phyloP scores from a whole-genome alignment of 2,329 filamentous ascomycete species.

The Fusarium sp. region DNA sequence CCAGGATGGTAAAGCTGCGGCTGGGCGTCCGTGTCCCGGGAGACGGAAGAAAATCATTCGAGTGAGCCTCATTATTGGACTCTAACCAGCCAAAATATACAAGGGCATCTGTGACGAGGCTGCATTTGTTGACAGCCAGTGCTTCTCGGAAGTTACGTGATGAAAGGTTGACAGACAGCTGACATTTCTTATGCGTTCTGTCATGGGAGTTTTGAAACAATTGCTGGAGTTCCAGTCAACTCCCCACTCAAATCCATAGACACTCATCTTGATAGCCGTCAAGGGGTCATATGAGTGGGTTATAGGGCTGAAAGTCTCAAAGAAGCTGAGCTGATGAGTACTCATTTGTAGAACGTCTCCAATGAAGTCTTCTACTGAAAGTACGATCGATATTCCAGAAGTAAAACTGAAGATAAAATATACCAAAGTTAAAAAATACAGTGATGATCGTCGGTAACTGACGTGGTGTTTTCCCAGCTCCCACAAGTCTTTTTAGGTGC shows the following conservation, averaged over 20 bases:
- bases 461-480: conserved; percentile 5
- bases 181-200: neutral
- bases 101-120: conserved; percentile 4
- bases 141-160: neutral
- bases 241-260: conserved; percentile 9
- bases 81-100: conserved; percentile 1
- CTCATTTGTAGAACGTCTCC: conserved; percentile 7
- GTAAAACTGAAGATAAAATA: neutral
- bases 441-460: neutral
- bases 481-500: too few relatives aligned
- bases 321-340: neutral
- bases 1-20: conserved; percentile 23
- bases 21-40: conserved; percentile 18
- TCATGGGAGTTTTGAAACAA: neutral
- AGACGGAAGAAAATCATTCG: conserved; percentile 30
- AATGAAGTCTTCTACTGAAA: neutral
- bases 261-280: conserved; percentile 2
- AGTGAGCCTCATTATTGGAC: conserved; percentile 34
- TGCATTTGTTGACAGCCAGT: conserved; percentile 5
- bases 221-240: conserved; percentile 14
- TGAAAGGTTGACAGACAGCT: conserved; percentile 1
- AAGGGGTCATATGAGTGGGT: conserved; percentile 17
- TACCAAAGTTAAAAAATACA: neutral
- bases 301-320: conserved; percentile 38
- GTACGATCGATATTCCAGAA: neutral